Evolutionary conservation across 768 basidiomycete genomes (phyloP), one percentile per base, ranked within the genome.

Genomic region (Amanita jacksonii): DNA sequence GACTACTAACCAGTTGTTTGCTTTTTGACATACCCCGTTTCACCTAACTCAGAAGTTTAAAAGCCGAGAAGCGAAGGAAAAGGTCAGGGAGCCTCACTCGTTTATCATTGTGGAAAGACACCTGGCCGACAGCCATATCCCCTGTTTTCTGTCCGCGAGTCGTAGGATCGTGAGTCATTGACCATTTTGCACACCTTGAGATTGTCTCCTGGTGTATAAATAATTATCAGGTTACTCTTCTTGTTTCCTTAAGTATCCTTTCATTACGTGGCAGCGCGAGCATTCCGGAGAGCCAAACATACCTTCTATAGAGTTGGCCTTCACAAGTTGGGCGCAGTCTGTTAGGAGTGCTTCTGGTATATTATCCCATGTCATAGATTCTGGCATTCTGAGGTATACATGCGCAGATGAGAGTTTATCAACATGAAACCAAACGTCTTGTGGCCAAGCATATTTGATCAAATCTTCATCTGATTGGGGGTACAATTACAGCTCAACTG

Each of bases 321-420:
- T 99, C 24, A 97, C 94, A 1, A 99, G 72, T 59, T 98, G 96
- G 1, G 89, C 89, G 49, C 88, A 88, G 61, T 98, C 94, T 9
- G 67, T 68, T 15, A 97, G 65, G 5, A 97, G 64, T 1, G 74
- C 65, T 43, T 81, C 72, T 0, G 96, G 92, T 28, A 98, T 84
- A n/a, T 66, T 62, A 5, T 98, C 92, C 89, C 92, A 97, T 23
- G 68, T 60, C 72, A 93, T 84, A n/a, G 65, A 68, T 2, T 77
- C 74, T 0, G 86, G 74, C 70, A 97, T 78, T 25, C 93, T 83
- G n/a, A 98, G 68, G 60, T 98, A 98, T 31, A 98, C 93, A 60
- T 97, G 91, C 1, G 93, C 92, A 3, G 92, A 96, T 0, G 90
- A 94, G 22, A 98, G 78, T 60, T 93, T 94, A 69, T 98, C 96